phyloP scores from a whole-genome alignment of 306 rosid genomes.

The Citrullus mucosospermus region DNA sequence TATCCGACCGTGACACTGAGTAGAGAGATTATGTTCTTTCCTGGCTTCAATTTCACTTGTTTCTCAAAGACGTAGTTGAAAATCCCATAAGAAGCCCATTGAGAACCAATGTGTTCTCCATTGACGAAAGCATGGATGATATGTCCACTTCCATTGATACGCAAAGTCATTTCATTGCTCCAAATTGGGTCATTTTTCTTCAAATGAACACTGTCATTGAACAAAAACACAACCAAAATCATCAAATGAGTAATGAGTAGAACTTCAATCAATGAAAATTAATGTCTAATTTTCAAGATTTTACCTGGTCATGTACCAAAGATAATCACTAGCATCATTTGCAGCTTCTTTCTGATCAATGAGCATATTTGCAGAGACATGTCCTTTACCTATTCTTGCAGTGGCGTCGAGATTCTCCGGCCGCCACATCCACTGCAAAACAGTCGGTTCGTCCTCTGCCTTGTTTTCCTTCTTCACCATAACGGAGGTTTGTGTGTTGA shows the following conservation, averaged over 20 bases:
- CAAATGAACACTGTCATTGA: constrained; percentile 15
- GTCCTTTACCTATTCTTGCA: constrained; percentile 10
- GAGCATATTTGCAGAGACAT: constrained; percentile 3
- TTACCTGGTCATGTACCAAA: constrained; percentile 57
- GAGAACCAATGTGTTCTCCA: constrained; percentile 28
- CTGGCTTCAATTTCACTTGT: constrained; percentile 19
- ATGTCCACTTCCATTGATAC: constrained; percentile 34
- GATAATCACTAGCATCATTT: constrained; percentile 35
- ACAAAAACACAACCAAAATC: neutral
- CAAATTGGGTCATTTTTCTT: constrained; percentile 28
- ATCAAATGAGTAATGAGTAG: neutral
- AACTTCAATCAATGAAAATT: neutral
- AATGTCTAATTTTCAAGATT: neutral
- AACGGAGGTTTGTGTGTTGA: constrained; percentile 40
- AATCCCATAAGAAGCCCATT: constrained; percentile 27
- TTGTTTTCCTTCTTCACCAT: constrained; percentile 21
- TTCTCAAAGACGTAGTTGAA: constrained; percentile 20
- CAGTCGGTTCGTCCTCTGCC: constrained; percentile 26
- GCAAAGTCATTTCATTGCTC: constrained; percentile 22
- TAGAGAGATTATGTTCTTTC: constrained; percentile 29
- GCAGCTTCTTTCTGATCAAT: constrained; percentile 35
- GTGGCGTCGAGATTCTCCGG: constrained; percentile 25
- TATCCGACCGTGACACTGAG: constrained; percentile 40
- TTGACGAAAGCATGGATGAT: constrained; percentile 34
- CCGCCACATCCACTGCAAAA: constrained; percentile 43